Conservation (phyloP, 306 rosid genomes). For the Dalbergia oliveri region DNA sequence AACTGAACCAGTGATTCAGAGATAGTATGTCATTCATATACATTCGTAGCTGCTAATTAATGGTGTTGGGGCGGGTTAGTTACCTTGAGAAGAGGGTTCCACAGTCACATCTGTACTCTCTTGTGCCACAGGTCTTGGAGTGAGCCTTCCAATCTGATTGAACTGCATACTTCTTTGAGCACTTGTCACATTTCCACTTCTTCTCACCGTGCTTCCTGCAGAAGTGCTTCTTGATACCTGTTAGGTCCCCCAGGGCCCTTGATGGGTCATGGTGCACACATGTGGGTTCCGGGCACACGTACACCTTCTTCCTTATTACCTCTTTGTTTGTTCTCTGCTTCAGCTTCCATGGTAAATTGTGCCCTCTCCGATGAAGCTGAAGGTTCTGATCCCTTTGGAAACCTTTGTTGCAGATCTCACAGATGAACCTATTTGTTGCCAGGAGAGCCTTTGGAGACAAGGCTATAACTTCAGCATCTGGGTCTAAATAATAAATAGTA, state of each 20-base stretch:
- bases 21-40: too few species aligned
- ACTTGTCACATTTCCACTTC: slow-evolving; percentile 92
- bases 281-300: slow-evolving; percentile 74
- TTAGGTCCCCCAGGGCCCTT: slow-evolving; percentile 81
- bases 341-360: slow-evolving; percentile 85
- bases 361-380: slow-evolving; percentile 86
- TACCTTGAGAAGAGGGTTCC: slow-evolving; percentile 93
- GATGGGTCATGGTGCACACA: slow-evolving; percentile 84
- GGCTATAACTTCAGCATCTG: slow-evolving; percentile 81
- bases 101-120: slow-evolving; percentile 88
- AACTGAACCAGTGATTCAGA: too few species aligned
- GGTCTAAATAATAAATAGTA: slow-evolving; percentile 53
- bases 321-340: slow-evolving; percentile 79
- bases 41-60: too few species aligned
- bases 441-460: slow-evolving; percentile 76
- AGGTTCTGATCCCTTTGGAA: slow-evolving; percentile 87
- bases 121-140: slow-evolving; percentile 82
- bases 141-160: slow-evolving; percentile 92
- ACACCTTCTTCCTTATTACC: slow-evolving; percentile 70
- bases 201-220: slow-evolving; percentile 85
- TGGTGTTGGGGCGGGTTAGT: neutral
- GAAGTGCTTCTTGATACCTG: slow-evolving; percentile 87
- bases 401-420: slow-evolving; percentile 85
- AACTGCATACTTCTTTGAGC: slow-evolving; percentile 81
- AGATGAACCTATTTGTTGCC: slow-evolving; percentile 77